These are phyloP conservation scores for Ogataea wickerhamii DNA, from an alignment of 805 yeast species.

Conservation along the genomic window DNA sequence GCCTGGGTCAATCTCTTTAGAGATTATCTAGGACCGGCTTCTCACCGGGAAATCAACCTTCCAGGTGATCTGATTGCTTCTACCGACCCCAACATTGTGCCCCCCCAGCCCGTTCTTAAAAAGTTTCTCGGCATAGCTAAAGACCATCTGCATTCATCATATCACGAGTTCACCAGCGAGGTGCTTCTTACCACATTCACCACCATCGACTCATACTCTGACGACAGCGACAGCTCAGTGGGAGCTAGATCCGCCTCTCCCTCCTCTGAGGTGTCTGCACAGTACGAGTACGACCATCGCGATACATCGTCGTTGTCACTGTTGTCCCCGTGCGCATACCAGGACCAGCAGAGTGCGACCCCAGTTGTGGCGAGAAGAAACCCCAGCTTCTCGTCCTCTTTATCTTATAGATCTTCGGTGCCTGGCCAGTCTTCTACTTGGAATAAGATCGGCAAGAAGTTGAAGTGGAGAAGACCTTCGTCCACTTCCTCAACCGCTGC, in stretches of 20 bases:
- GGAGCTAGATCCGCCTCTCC: slow-evolving; percentile 13
- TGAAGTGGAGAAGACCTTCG: slow-evolving; percentile 32
- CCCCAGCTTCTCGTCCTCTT: not conserved
- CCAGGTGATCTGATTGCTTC: slow-evolving; percentile 26
- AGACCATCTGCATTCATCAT: slow-evolving; percentile 28
- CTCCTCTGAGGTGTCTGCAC: slow-evolving; percentile 1
- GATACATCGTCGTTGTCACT: not conserved
- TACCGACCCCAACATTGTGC: slow-evolving; percentile 17
- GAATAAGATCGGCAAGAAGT: slow-evolving; percentile 26
- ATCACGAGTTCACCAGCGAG: slow-evolving; percentile 29
- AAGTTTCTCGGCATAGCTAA: slow-evolving; percentile 21
- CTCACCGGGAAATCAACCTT: slow-evolving; percentile 32
- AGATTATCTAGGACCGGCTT: slow-evolving; percentile 26
- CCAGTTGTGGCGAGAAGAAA: not conserved
- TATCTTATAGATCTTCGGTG: not conserved
- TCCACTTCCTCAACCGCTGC: slow-evolving; percentile 16
- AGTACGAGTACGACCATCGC: not conserved
- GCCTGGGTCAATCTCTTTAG: slow-evolving; percentile 27
- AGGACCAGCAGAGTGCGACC: not conserved
- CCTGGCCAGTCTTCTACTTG: slow-evolving; percentile 14
- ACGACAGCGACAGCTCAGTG: slow-evolving; percentile 10
- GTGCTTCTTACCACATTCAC: slow-evolving; percentile 9
- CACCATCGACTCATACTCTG: slow-evolving; percentile 10
- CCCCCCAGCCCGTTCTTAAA: slow-evolving; percentile 15
- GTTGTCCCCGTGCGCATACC: not conserved